Base-by-base conservation (phyloP, 805 yeast species). In the Myxozyma monticola region DNA sequence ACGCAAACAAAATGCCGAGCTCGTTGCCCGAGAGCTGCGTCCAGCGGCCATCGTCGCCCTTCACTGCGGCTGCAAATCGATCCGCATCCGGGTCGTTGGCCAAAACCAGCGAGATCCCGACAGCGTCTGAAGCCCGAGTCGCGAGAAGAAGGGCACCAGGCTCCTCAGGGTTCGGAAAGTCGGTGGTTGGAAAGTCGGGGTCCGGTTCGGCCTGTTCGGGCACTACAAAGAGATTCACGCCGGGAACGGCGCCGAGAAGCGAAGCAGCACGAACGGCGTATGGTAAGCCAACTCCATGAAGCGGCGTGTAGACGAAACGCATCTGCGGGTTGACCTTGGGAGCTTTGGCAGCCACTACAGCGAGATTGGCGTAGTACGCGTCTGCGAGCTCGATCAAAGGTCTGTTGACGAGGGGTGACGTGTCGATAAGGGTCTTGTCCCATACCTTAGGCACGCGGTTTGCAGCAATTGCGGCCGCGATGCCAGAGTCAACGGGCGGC, bases 11-110 rank as follows among this genome's bases (percentile, higher is more conserved):
- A 53, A 79, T 78, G 0, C 98, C 99, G 42, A 91, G 76, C 65
- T 91, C 96, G 67, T 91, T 90, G 2, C 99, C 99, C 0, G 90
- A 83, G 45, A 91, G 69, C 66, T 90, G 97, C 48, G 67, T 71
- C 95, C 96, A 90, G 14, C 62, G 51, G 12, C 73, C 74, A 2
- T 57, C 45, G 2, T 55, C 60, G 2, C 56, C 48, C n/a, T 78
- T 80, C 17, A 85, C 76, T 0, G 96, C 96, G 8, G 79, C 85
- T 6, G 93, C 83, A 63, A 91, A 91, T 51, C 99, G 74, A 66
- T 91, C 99, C 0, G 98, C 99, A 68, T 91, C 99, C 0, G 99
- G 99, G 64, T 91, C 99, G 66, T 85, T 91, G 0, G 96, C 96
- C 1, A 91, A 61, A 1, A 91, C 91, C 26, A 88, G 65, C 2